phyloP scores from a whole-genome alignment of 495 filamentous ascomycete genomes.

The Hyaloscypha hepaticicola region DNA sequence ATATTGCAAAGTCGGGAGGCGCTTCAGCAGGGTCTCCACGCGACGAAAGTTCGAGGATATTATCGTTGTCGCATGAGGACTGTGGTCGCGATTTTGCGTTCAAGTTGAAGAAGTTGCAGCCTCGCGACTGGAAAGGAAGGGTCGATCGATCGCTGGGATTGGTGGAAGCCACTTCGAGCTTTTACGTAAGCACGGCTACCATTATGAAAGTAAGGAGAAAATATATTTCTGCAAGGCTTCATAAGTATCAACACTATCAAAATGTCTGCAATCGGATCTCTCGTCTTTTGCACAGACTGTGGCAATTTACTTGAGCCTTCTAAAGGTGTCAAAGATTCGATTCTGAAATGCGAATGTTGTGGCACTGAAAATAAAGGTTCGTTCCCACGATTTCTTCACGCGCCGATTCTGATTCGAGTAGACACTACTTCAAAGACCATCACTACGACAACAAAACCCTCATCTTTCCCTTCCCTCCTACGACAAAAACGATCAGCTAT shows the following conservation, averaged over 20 bases:
- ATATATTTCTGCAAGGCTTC: constrained; percentile 8
- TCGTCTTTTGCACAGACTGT: constrained; percentile 93
- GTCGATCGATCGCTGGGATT: constrained; percentile 2
- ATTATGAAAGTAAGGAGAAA: not conserved
- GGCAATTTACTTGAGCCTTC: constrained; percentile 85
- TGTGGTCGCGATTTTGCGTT: not conserved
- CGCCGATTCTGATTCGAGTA: constrained; percentile 34
- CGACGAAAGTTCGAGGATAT: not conserved
- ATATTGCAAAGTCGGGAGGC: constrained; percentile 11
- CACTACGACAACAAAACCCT: constrained; percentile 79
- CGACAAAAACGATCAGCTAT: constrained; percentile 82
- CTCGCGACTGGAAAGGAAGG: constrained; percentile 7
- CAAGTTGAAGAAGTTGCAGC: constrained; percentile 18
- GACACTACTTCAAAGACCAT: constrained; percentile 79
- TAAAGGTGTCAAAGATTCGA: constrained; percentile 68
- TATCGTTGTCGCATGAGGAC: constrained; percentile 11
- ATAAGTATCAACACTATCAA: constrained; percentile 20
- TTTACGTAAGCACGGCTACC: constrained; percentile 15
- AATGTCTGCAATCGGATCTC: constrained; percentile 86
- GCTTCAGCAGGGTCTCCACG: not conserved
- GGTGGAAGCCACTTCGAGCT: too few relatives aligned
- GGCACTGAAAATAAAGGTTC: constrained; percentile 79
- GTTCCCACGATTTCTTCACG: not conserved
- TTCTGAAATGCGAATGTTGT: constrained; percentile 81
- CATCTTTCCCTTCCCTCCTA: constrained; percentile 83